Base-by-base conservation (phyloP, 1,284 basidiomycete genomes). In the Takashimella tepidaria region DNA sequence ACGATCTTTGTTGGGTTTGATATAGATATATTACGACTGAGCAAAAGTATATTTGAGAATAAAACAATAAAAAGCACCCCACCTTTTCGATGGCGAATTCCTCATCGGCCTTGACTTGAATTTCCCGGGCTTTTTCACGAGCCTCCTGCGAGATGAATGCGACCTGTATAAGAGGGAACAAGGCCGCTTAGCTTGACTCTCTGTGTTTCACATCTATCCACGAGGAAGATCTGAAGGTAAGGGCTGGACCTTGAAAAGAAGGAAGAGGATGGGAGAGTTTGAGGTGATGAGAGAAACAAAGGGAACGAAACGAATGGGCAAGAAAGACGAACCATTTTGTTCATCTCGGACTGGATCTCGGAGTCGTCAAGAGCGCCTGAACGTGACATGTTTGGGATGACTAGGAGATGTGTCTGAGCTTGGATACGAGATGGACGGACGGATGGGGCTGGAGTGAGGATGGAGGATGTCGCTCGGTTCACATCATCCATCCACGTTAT, bases 41-140 rank as follows among this genome's bases (percentile, higher is more conserved):
- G n/a, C n/a, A n/a, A n/a, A n/a, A n/a, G n/a, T n/a, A n/a, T n/a
- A n/a, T n/a, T 46, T 37, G 22, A 41, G 45, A 44, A 24, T 13
- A 11, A 40, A 10, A 6, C n/a, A n/a, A n/a, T n/a, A n/a, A n/a
- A n/a, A n/a, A n/a, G 12, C 27, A 21, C 59, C 67, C 25, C 41
- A 89, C 92, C 83, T 97, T 97, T 76, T 97, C 92, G 62, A 96
- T 96, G 20, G 92, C 87, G 72, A 96, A 97, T 77, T 97, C 92
- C 76, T 96, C 92, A 61, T 97, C 92, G 0, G 93, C 92, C 76
- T 97, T 97, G 59, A 96, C 89, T 64, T 83, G 87, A 63, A 97
- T 91, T 78, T 97, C 92, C n/a, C 93, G 81, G 1, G 90, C 92
- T 77, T 97, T 97, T 79, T 97, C 93, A 62, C 89, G 77, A 2